A percentile compares a stretch with the other conserved stretches of the same genome.
Evolutionary conservation across 306 rosid species (phyloP).

Genomic region (Boehmeria nivea): DNA sequence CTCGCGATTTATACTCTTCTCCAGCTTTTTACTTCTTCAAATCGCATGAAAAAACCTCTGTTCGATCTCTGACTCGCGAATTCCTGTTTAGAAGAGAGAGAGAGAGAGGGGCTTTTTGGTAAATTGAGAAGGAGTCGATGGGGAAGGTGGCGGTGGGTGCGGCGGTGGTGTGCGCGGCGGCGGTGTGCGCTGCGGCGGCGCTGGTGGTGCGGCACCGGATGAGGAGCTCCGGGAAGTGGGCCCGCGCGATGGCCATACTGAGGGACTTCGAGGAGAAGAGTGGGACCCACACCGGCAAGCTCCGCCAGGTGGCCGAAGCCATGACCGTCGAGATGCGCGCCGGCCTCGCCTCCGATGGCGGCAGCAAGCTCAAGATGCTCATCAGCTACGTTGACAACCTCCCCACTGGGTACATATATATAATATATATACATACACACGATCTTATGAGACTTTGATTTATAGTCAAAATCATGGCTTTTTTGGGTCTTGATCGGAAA

Average conservation of each 20-base stretch:
- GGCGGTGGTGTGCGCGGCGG: constrained; percentile 64
- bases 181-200: constrained; percentile 79
- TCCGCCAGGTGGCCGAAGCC: constrained; percentile 73
- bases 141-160: constrained; percentile 63
- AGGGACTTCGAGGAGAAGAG: constrained; percentile 65
- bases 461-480: not conserved
- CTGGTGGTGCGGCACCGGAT: constrained; percentile 50
- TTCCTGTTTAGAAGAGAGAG: no score
- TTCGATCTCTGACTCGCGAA: no score
- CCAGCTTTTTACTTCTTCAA: no score
- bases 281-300: constrained; percentile 60
- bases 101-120: no score
- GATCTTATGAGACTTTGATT: no score
- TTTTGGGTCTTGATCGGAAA: constrained; percentile 5
- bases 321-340: constrained; percentile 96
- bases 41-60: no score
- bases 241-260: constrained; percentile 40
- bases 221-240: constrained; percentile 55
- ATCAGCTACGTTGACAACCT: constrained; percentile 87
- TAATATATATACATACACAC: no score
- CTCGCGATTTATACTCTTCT: no score
- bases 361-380: constrained; percentile 93
- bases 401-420: constrained; percentile 64
- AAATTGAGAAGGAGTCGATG: constrained; percentile 36
- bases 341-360: constrained; percentile 94